Evolutionary conservation across 805 yeast genomes (phyloP).

Genomic region (Jamesozyma spencerorum): DNA sequence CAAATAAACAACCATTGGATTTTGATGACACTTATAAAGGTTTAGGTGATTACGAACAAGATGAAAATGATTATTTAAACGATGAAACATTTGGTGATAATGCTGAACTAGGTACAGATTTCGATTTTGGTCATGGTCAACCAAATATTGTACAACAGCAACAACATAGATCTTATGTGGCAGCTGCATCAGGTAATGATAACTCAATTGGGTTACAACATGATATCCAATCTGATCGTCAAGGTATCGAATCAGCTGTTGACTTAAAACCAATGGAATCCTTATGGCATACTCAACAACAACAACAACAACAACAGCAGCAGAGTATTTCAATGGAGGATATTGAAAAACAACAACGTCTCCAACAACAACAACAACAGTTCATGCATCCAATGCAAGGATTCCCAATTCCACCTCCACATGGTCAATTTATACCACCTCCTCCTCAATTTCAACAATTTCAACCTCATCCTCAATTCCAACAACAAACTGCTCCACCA

Average conservation of each 20-base stretch:
- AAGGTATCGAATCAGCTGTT: slow-evolving; percentile 13
- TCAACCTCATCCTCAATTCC: slow-evolving; percentile 1
- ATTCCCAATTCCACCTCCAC: not conserved
- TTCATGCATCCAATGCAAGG: not conserved
- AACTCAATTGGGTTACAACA: not conserved
- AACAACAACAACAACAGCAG: slow-evolving; percentile 9
- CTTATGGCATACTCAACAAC: slow-evolving; percentile 39
- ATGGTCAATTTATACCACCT: not conserved
- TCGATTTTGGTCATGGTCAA: slow-evolving; percentile 26
- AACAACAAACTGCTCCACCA: not conserved
- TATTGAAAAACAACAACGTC: slow-evolving; percentile 53
- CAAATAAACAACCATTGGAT: slow-evolving; percentile 38
- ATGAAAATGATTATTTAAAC: slow-evolving; percentile 54
- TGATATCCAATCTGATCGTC: not conserved
- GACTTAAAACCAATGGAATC: slow-evolving; percentile 62
- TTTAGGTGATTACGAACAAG: slow-evolving; percentile 58
- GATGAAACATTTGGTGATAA: slow-evolving; percentile 28
- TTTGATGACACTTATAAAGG: slow-evolving; percentile 83
- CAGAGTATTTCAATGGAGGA: slow-evolving; percentile 65
- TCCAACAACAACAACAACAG: slow-evolving; percentile 11
- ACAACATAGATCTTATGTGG: slow-evolving; percentile 19
- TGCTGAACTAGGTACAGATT: slow-evolving; percentile 28
- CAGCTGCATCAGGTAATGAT: slow-evolving; percentile 18
- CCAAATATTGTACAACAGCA: not conserved
- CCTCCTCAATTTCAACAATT: slow-evolving; percentile 3